phyloP scores from a whole-genome alignment of 257 asterid genomes.

The Nemophila menziesii region DNA sequence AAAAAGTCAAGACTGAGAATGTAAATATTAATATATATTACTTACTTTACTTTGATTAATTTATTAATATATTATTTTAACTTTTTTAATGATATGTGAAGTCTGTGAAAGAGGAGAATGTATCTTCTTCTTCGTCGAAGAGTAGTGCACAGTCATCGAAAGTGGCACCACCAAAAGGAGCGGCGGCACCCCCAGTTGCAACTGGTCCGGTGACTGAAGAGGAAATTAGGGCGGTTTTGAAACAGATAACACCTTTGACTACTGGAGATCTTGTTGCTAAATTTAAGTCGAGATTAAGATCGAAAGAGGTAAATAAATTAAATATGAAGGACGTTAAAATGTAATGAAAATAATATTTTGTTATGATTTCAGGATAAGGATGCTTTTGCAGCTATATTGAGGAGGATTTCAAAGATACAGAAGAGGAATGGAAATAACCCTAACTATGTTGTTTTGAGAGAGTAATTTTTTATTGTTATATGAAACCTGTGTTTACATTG shows the following conservation, averaged over 20 bases:
- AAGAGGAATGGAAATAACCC: slow-evolving; percentile 53
- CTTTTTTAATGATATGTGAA: slow-evolving; percentile 43
- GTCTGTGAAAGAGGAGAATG: slow-evolving; percentile 54
- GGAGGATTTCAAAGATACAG: slow-evolving; percentile 80
- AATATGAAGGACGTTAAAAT: too few relatives aligned
- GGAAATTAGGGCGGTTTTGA: slow-evolving; percentile 68
- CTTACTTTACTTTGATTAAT: too few relatives aligned
- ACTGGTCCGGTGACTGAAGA: slow-evolving; percentile 85
- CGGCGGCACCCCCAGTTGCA: slow-evolving; percentile 32
- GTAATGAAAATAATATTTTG: too few relatives aligned
- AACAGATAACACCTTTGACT: slow-evolving; percentile 59
- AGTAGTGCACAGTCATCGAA: too few relatives aligned
- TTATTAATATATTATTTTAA: neutral
- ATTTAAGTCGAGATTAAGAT: slow-evolving; percentile 71
- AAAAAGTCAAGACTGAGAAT: slow-evolving; percentile 72
- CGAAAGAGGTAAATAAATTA: slow-evolving; percentile 58
- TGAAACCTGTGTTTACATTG: neutral
- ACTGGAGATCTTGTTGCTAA: slow-evolving; percentile 88
- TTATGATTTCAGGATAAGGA: slow-evolving; percentile 98
- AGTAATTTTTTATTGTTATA: slow-evolving; percentile 12
- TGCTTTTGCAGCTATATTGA: slow-evolving; percentile 67
- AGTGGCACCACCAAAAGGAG: slow-evolving; percentile 37
- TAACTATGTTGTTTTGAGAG: slow-evolving; percentile 57
- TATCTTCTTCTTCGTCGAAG: slow-evolving; percentile 33
- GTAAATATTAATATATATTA: too few relatives aligned